Base-by-base conservation (phyloP, 108 stramenopile species). In the Fistulifera pelliculosa region DNA sequence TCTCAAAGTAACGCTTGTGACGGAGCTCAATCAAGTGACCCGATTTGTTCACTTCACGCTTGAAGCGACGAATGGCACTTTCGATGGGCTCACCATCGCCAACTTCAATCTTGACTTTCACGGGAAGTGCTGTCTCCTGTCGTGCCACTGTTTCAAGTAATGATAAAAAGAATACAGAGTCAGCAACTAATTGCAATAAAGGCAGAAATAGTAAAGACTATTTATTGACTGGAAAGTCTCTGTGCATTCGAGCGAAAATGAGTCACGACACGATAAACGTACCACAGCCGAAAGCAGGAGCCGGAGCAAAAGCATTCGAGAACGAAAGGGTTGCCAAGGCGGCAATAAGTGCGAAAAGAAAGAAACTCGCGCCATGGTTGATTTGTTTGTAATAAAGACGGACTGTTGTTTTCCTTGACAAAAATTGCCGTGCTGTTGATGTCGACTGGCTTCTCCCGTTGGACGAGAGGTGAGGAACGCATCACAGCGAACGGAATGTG, bases 51-150 rank as follows among this genome's bases (percentile, higher is more conserved):
- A 92, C 84, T 58, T 85, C 86, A 21, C 84, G 79, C 68, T 87
- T 92, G 90, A 92, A 92, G 25, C 90, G 80, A 54, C 90, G 90
- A 45, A 92, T 56, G 54, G 90, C 90, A 27, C 64, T 67, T 62
- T 92, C 90, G 62, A 92, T 87, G 49, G 90, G 83, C 62, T 91
- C 90, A 11, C 90, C 90, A 61, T 91, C 85, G 18, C 85, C 85
- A 41, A 91, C 79, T 39, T 66, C 56, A 0, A 85, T 58, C 65
- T 84, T 74, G 71, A 86, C 69, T 41, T 77, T 73, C 55, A 79
- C 73, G 49, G 60, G 48, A 23, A 86, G 69, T 14, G 63, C 67
- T 11, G 85, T 79, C 47, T 60, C 18, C 8, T 5, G 19, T 41
- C 31, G 18, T 56, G 19, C 16, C 8, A 19, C 18, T 19, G 44